These are phyloP conservation scores for Rutstroemia sydowiana DNA, from an alignment of 2,329 filamentous ascomycete species.

Conservation along the genomic window DNA sequence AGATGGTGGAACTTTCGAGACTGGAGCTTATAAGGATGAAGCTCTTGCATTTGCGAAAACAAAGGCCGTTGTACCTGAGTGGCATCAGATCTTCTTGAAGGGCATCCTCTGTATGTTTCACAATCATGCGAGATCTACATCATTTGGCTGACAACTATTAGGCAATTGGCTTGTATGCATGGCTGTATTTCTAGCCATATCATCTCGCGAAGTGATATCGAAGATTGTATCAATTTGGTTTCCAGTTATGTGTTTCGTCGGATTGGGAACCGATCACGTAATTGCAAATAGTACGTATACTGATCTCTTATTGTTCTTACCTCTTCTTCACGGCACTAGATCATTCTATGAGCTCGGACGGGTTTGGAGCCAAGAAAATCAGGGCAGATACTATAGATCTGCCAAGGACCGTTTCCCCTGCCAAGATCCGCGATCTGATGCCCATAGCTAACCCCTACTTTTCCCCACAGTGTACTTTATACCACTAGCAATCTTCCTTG, in stretches of 20 bases:
- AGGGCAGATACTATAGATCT: background rate
- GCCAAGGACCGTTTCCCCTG: slow-evolving; percentile 3
- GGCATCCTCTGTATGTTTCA: slow-evolving; percentile 39
- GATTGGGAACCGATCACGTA: slow-evolving; percentile 47
- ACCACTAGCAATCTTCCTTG: slow-evolving; percentile 43
- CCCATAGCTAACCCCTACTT: background rate
- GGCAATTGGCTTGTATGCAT: slow-evolving; percentile 51
- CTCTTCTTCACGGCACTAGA: no score
- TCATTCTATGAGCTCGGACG: no score
- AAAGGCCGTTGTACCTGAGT: slow-evolving; percentile 42
- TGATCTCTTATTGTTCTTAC: background rate
- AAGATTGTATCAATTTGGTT: slow-evolving; percentile 51
- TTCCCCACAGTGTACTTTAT: slow-evolving; percentile 37
- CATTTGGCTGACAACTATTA: background rate
- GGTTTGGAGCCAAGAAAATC: no score
- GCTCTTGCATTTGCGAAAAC: slow-evolving; percentile 39
- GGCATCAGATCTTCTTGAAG: slow-evolving; percentile 46
- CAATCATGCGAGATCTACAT: background rate
- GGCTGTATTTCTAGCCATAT: slow-evolving; percentile 41
- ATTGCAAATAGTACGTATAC: slow-evolving; percentile 40
- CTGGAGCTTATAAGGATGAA: slow-evolving; percentile 37
- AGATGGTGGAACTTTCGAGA: slow-evolving; percentile 41
- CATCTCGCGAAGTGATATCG: slow-evolving; percentile 42
- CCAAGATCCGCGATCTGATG: background rate
- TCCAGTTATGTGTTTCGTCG: slow-evolving; percentile 48